A percentile compares a stretch with the other conserved stretches of the same genome.
Evolutionary conservation across 192 early-diverging fungal genomes (phyloP).

Genomic region (Podila epicladia): DNA sequence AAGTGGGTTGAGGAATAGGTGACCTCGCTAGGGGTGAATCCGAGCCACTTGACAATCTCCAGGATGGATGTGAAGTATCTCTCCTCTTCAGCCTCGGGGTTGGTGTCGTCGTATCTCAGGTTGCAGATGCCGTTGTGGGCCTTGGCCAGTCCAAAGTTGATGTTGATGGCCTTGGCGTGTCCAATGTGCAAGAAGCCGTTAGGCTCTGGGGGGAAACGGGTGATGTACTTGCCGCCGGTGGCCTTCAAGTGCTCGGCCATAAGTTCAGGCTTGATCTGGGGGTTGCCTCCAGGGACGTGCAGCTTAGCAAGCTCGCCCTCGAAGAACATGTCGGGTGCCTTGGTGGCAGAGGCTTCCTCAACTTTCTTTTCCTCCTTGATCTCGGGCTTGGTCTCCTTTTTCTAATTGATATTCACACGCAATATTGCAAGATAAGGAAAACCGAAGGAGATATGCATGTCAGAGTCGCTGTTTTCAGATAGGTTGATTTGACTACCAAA

Average conservation of each 20-base stretch:
- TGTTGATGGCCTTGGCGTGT: constrained; percentile 99
- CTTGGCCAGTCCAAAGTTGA: constrained; percentile 98
- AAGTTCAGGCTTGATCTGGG: constrained; percentile 91
- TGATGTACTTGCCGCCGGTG: constrained; percentile 92
- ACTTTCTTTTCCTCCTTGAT: constrained; percentile 47
- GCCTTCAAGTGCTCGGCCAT: constrained; percentile 91
- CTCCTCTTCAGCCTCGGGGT: constrained; percentile 91
- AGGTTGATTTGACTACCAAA: not conserved
- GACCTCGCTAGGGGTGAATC: constrained; percentile 90
- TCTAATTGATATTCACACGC: constrained; percentile 51
- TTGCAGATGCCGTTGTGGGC: constrained; percentile 91
- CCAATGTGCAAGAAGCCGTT: constrained; percentile 99
- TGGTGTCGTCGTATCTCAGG: constrained; percentile 77
- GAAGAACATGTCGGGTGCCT: constrained; percentile 79
- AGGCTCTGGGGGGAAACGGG: constrained; percentile 99
- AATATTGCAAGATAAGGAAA: not conserved
- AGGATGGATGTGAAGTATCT: constrained; percentile 95
- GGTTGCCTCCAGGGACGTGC: constrained; percentile 97
- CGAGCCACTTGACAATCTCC: constrained; percentile 95
- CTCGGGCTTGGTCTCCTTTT: constrained; percentile 68
- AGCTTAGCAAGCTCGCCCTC: constrained; percentile 93
- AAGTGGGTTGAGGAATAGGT: constrained; percentile 99
- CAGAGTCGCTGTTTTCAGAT: no score
- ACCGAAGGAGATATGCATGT: constrained; percentile 1
- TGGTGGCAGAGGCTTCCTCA: constrained; percentile 34